Conservation (phyloP, 2,329 filamentous ascomycete species). For the Gyromitra esculenta region DNA sequence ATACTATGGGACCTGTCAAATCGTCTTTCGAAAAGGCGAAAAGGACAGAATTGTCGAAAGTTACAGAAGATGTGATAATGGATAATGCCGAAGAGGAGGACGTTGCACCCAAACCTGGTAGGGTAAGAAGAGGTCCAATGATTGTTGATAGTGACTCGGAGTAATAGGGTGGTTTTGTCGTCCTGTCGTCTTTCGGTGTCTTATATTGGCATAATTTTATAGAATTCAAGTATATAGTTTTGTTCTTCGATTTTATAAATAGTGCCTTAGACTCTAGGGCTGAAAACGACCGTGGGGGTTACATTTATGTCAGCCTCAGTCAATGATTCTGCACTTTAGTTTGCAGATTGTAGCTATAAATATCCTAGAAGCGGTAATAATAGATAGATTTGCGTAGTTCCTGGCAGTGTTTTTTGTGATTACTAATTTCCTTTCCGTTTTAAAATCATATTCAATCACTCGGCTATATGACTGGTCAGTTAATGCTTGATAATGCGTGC, state of each 20-base stretch:
- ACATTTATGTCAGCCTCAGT: not conserved
- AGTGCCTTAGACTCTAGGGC: not conserved
- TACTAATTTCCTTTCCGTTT: not conserved
- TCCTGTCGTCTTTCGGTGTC: not conserved
- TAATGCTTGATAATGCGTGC: constrained; percentile 2
- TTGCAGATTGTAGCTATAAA: not conserved
- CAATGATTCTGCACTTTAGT: not conserved
- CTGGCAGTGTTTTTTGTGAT: not conserved
- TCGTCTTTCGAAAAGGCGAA: not conserved
- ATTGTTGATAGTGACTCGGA: constrained; percentile 50
- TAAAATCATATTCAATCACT: constrained; percentile 10
- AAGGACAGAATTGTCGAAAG: not conserved
- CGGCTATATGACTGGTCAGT: not conserved
- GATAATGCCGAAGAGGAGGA: constrained; percentile 38
- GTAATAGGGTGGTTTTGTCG: constrained; percentile 21
- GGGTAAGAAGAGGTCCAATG: constrained; percentile 38
- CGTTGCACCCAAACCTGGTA: constrained; percentile 15
- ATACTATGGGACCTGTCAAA: constrained; percentile 5
- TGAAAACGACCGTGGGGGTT: not conserved
- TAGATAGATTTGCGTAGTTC: not conserved
- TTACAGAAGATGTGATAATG: constrained; percentile 47
- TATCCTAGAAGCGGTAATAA: too few relatives aligned
- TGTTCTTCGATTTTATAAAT: not conserved
- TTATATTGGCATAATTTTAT: constrained; percentile 17
- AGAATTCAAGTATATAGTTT: not conserved